Base-by-base conservation (phyloP, 345 rosid species). In the Nephelium lappaceum region DNA sequence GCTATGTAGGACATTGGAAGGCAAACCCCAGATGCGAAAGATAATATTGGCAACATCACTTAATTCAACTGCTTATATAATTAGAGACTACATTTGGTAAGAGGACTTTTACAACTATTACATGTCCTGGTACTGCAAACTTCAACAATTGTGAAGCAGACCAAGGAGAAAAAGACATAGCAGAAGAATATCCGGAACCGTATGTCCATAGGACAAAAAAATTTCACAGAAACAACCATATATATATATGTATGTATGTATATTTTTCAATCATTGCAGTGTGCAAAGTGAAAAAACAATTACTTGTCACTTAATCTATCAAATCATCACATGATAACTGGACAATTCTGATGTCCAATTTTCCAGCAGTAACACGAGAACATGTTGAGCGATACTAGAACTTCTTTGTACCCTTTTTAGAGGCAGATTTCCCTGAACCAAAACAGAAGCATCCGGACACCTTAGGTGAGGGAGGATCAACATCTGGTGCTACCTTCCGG, bases 401-500 rank as follows among this genome's bases (percentile, higher is more conserved):
- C 51, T 58, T 58, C 5, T 5, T 43, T 16, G 61, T 61, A 12
- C 49, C 12, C 24, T 36, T n/a, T 21, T 23, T 60, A n/a, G 64
- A 60, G 64, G 47, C 31, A 19, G 77, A 47, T 42, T 73, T 73
- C 7, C 41, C 53, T 11, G 24, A 24, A 45, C 77, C 19, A 45
- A 57, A 75, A 47, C 66, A 75, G 43, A 38, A 64, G 41, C 69
- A 63, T 24, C 70, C 45, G 4, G 78, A 75, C 15, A 75, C 19
- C 60, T 45, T 75, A 11, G 78, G 78, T 0, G 70, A 67, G 1
- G 79, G 73, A 2, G 73, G 79, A 67, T 76, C 79, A 53, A 76
- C 2, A 36, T 67, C 62, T 8, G 55, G 73, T 21, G 55, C 16
- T 64, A 66, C 57, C 21, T 53, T 53, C 66, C 72, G 19, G 12